Percentiles rank a stretch among this genome's conserved stretches.
Conservation (phyloP, 1,284 basidiomycete genomes). For the Inonotus obliquus region DNA sequence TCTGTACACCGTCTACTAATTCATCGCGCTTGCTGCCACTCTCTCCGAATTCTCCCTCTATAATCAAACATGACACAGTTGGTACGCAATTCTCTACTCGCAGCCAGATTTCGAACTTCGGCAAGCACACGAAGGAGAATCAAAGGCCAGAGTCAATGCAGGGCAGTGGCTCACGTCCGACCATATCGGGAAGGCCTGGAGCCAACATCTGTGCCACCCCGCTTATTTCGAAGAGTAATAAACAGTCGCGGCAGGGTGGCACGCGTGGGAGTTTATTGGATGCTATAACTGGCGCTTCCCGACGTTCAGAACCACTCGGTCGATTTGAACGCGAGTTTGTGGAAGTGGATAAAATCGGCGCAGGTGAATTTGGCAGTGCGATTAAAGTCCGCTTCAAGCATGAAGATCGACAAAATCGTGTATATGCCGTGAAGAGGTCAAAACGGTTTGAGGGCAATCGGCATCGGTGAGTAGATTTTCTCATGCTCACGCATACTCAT, state of each 20-base stretch:
- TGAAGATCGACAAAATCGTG: constrained; percentile 39
- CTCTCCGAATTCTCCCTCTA: constrained; percentile 44
- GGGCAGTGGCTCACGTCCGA: constrained; percentile 7
- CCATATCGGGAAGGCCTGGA: constrained; percentile 19
- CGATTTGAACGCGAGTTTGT: constrained; percentile 78
- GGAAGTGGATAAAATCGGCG: constrained; percentile 79
- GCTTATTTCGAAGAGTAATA: constrained; percentile 20
- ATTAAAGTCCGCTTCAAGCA: constrained; percentile 81
- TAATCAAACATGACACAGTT: constrained; percentile 45
- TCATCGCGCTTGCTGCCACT: constrained; percentile 28
- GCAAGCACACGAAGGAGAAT: constrained; percentile 11
- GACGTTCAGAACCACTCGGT: constrained; percentile 43
- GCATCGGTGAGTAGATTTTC: constrained; percentile 65
- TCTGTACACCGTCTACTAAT: constrained; percentile 42
- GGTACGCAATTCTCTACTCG: constrained; percentile 29
- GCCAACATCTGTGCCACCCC: not conserved
- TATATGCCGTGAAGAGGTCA: constrained; percentile 93
- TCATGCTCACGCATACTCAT: not conserved
- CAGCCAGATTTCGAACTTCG: constrained; percentile 24
- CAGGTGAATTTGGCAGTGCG: constrained; percentile 93
- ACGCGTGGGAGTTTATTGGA: constrained; percentile 14
- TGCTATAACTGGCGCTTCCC: constrained; percentile 16
- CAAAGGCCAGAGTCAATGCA: constrained; percentile 4
- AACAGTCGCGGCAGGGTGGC: constrained; percentile 18
- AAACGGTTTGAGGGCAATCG: constrained; percentile 89